phyloP scores from a whole-genome alignment of 768 basidiomycete genomes.

The Jaapia argillacea region DNA sequence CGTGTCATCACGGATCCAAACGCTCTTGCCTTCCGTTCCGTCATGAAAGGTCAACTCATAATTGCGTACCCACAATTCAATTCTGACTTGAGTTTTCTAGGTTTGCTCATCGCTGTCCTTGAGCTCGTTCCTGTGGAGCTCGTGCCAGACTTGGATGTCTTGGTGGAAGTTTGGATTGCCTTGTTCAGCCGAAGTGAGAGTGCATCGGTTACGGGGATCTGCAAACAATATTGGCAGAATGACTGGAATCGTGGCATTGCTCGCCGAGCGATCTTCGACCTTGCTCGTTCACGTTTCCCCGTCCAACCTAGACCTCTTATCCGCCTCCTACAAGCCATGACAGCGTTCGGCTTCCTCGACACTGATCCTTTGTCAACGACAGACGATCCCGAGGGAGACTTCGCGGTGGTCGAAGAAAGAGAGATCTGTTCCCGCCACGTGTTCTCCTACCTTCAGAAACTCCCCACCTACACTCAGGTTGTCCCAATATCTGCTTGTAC shows the following conservation, averaged over 20 bases:
- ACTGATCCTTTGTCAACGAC: slow-evolving; percentile 55
- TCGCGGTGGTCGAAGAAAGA: slow-evolving; percentile 35
- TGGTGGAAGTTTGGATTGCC: slow-evolving; percentile 71
- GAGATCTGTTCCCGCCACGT: slow-evolving; percentile 58
- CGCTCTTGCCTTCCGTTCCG: slow-evolving; percentile 68
- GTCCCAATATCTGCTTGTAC: slow-evolving; percentile 52
- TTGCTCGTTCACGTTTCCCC: slow-evolving; percentile 76
- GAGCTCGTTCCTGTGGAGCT: slow-evolving; percentile 69
- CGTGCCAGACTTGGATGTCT: slow-evolving; percentile 62
- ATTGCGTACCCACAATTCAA: not conserved
- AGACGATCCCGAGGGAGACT: slow-evolving; percentile 31
- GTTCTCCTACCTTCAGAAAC: slow-evolving; percentile 63
- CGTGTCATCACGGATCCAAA: slow-evolving; percentile 69
- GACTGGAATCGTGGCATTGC: slow-evolving; percentile 61
- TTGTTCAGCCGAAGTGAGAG: slow-evolving; percentile 70
- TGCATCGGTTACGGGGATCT: slow-evolving; percentile 55
- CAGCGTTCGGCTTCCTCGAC: slow-evolving; percentile 66
- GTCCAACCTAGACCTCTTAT: slow-evolving; percentile 63
- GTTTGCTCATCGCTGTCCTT: slow-evolving; percentile 63
- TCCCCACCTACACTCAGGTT: slow-evolving; percentile 69
- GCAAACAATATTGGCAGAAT: slow-evolving; percentile 72
- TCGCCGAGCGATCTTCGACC: slow-evolving; percentile 76
- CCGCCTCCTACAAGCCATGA: slow-evolving; percentile 67
- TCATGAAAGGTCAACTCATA: slow-evolving; percentile 61
- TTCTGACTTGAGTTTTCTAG: slow-evolving; percentile 26